Evolutionary conservation across 495 filamentous ascomycete species (phyloP).

Genomic region (Aspergillus coremiiformis): DNA sequence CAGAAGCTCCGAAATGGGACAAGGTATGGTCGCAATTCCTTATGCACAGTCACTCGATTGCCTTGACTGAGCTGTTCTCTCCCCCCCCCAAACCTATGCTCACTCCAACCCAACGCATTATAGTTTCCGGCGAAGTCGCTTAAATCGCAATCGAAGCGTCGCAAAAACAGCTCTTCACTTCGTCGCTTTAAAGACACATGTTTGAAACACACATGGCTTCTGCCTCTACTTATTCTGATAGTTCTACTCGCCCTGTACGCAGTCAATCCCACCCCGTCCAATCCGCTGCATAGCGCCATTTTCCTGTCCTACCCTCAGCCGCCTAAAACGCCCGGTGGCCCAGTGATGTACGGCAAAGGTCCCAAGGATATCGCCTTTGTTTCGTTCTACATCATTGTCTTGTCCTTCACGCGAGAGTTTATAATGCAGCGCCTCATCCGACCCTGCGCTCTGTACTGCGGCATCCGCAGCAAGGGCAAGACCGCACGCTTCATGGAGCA

Average conservation of each 20-base stretch:
- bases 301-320: conserved; percentile 88
- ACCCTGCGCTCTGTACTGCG: conserved; percentile 62
- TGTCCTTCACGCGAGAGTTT: conserved; percentile 93
- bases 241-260: conserved; percentile 62
- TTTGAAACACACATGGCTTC: conserved; percentile 71
- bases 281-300: conserved; percentile 78
- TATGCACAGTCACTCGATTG: neutral
- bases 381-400: conserved; percentile 78
- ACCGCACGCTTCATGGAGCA: conserved; percentile 96
- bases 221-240: conserved; percentile 63
- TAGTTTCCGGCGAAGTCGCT: conserved; percentile 25
- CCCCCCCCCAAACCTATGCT: conserved; percentile 5
- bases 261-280: conserved; percentile 70
- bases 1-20: conserved; percentile 30
- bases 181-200: conserved; percentile 59
- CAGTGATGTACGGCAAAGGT: conserved; percentile 84
- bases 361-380: conserved; percentile 78
- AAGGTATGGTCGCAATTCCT: conserved; percentile 26
- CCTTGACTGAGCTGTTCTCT: neutral
- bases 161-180: conserved; percentile 51
- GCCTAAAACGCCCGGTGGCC: conserved; percentile 42
- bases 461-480: conserved; percentile 69
- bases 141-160: conserved; percentile 41
- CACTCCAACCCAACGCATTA: conserved; percentile 16
- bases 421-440: conserved; percentile 89